phyloP scores from a whole-genome alignment of 257 asterid genomes.

The Penstemon eatonii region DNA sequence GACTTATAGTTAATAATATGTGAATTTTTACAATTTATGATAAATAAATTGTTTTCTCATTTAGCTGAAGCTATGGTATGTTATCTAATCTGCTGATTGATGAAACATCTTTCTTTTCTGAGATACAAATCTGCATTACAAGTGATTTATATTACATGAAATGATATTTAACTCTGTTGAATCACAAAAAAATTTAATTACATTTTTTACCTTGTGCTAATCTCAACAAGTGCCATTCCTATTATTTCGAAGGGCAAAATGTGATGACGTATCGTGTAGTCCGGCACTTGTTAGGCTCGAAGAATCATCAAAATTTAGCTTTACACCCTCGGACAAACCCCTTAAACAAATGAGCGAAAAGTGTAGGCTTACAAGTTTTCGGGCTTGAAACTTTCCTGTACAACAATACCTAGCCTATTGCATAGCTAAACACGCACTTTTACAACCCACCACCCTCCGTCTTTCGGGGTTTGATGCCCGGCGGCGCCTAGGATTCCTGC shows the following conservation, averaged over 20 bases:
- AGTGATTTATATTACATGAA: too few species aligned
- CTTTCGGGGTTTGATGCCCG: slow-evolving; percentile 57
- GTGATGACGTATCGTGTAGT: slow-evolving; percentile 78
- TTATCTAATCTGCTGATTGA: too few species aligned
- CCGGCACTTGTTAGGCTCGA: slow-evolving; percentile 75
- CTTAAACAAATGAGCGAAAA: slow-evolving; percentile 73
- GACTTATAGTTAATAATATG: too few species aligned
- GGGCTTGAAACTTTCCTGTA: slow-evolving; percentile 75
- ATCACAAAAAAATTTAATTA: too few species aligned
- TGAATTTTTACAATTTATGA: too few species aligned
- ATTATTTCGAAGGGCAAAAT: slow-evolving; percentile 69
- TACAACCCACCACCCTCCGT: slow-evolving; percentile 90
- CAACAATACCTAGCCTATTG: slow-evolving; percentile 86
- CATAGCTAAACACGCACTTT: slow-evolving; percentile 91
- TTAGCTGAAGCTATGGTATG: too few species aligned
- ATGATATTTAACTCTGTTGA: too few species aligned
- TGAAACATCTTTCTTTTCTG: too few species aligned
- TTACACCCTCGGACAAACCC: slow-evolving; percentile 88
- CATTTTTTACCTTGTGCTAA: too few species aligned
- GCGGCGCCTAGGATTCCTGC: slow-evolving; percentile 78
- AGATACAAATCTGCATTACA: too few species aligned
- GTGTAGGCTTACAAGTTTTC: slow-evolving; percentile 66
- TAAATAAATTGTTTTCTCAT: too few species aligned
- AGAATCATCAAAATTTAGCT: slow-evolving; percentile 89
- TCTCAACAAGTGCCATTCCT: slow-evolving; percentile 1